Conservation (phyloP, 345 rosid genomes). For the Bruguiera parviflora region DNA sequence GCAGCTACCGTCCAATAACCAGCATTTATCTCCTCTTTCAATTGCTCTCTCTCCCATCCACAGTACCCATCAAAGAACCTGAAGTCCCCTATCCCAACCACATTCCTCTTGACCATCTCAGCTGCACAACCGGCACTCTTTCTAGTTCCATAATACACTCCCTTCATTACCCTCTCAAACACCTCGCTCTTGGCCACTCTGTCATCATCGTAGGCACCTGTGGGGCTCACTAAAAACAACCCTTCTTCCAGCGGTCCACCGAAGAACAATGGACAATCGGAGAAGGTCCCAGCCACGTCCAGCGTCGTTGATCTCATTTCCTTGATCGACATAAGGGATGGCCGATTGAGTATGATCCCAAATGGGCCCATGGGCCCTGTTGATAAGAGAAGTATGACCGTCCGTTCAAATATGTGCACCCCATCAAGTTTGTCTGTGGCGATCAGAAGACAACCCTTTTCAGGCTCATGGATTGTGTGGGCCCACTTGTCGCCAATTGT, state of each 20-base stretch:
- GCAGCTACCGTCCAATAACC: conserved; percentile 28
- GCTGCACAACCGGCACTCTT: conserved; percentile 24
- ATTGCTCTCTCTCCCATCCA: conserved; percentile 32
- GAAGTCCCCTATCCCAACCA: conserved; percentile 26
- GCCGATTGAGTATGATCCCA: conserved; percentile 30
- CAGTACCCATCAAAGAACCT: conserved; percentile 35
- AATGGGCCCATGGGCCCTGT: conserved; percentile 24
- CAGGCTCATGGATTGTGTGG: conserved; percentile 30
- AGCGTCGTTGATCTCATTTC: conserved; percentile 21
- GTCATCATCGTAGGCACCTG: conserved; percentile 17
- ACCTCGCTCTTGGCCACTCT: conserved; percentile 24
- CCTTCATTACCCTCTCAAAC: conserved; percentile 30
- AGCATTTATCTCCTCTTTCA: conserved; percentile 25
- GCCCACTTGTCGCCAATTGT: conserved; percentile 32
- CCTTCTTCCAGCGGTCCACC: conserved; percentile 35
- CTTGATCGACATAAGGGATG: conserved; percentile 35
- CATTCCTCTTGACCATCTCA: conserved; percentile 32
- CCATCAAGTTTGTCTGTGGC: conserved; percentile 34
- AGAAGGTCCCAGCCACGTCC: conserved; percentile 14
- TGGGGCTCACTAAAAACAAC: conserved; percentile 26
- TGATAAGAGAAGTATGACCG: conserved; percentile 29
- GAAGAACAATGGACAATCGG: conserved; percentile 23
- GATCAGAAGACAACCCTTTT: conserved; percentile 29
- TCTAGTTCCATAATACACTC: conserved; percentile 29
- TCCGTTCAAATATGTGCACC: conserved; percentile 35